Evolutionary conservation across 768 basidiomycete species (phyloP).

Genomic region (Termitomyces sp.): DNA sequence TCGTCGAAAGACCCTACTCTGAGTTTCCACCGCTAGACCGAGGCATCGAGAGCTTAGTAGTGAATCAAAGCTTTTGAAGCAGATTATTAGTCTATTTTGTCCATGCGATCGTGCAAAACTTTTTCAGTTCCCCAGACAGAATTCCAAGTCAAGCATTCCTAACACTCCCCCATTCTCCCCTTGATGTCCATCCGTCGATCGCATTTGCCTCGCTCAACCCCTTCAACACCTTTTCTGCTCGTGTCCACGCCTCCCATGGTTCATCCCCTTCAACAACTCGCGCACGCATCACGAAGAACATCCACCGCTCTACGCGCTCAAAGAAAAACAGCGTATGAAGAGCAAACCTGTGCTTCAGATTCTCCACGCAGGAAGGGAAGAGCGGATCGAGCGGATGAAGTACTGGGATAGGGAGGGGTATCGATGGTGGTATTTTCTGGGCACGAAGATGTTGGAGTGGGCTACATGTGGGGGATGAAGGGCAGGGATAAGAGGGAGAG

Average conservation of each 20-base stretch:
- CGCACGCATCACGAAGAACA: slow-evolving; percentile 32
- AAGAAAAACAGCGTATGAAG: not conserved
- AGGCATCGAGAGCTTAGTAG: too few species aligned
- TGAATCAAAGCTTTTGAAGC: too few species aligned
- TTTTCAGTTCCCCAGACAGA: not conserved
- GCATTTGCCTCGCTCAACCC: not conserved
- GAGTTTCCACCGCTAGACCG: too few species aligned
- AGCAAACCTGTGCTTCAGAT: not conserved
- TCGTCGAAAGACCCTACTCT: too few species aligned
- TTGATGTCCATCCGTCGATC: not conserved
- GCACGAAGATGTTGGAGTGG: not conserved
- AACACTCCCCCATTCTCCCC: not conserved
- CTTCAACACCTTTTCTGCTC: slow-evolving; percentile 18
- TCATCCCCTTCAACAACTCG: slow-evolving; percentile 47
- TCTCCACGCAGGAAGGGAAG: not conserved
- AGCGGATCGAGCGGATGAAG: not conserved
- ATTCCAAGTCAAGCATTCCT: not conserved
- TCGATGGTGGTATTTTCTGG: not conserved
- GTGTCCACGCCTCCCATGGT: slow-evolving; percentile 49
- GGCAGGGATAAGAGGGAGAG: not conserved
- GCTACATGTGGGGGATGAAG: not conserved
- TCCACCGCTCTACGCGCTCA: not conserved
- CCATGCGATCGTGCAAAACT: not conserved
- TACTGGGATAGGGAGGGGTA: not conserved
- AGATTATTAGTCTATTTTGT: not conserved